A percentile compares a stretch with the other conserved stretches of the same genome.
phyloP scores from a whole-genome alignment of 2,329 filamentous ascomycete species.

The Hortaea werneckii region DNA sequence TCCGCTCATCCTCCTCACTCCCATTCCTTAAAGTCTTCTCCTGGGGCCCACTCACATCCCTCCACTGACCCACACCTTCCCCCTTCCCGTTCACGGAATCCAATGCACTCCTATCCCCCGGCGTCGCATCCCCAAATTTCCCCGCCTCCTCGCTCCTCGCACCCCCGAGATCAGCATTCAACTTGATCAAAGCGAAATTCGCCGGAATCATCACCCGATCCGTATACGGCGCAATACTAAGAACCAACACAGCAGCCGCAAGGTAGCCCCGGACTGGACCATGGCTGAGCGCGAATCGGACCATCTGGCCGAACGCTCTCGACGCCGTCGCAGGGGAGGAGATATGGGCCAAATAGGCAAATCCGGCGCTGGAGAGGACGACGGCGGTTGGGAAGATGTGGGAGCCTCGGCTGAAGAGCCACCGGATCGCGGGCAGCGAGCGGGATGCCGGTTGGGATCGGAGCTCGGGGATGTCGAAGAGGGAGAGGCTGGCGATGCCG shows the following conservation, averaged over 20 bases:
- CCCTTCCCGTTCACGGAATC: slow-evolving; percentile 15
- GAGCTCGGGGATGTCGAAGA: slow-evolving; percentile 17
- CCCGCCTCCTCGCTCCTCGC: slow-evolving; percentile 13
- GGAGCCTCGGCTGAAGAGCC: slow-evolving; percentile 17
- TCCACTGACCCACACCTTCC: slow-evolving; percentile 10
- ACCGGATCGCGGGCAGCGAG: slow-evolving; percentile 15
- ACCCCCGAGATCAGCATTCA: slow-evolving; percentile 17
- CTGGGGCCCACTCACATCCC: slow-evolving; percentile 17
- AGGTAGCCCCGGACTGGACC: slow-evolving; percentile 12
- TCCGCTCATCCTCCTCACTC: slow-evolving; percentile 27
- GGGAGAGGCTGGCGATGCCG: slow-evolving; percentile 14
- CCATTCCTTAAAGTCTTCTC: slow-evolving; percentile 25
- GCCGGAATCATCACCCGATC: slow-evolving; percentile 15
- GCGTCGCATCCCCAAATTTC: slow-evolving; percentile 5
- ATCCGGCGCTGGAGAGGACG: slow-evolving; percentile 11
- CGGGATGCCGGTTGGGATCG: slow-evolving; percentile 19
- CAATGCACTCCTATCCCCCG: slow-evolving; percentile 13
- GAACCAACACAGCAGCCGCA: slow-evolving; percentile 12
- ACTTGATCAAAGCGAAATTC: slow-evolving; percentile 20
- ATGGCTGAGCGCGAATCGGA: slow-evolving; percentile 6
- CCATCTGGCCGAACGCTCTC: neutral
- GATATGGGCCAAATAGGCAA: slow-evolving; percentile 16
- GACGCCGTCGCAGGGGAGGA: slow-evolving; percentile 7
- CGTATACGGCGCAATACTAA: slow-evolving; percentile 18
- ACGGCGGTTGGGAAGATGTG: slow-evolving; percentile 18